A percentile compares a stretch with the other conserved stretches of the same genome.
Conservation (phyloP, 108 stramenopile genomes). For the Fragilaria crotonensis region DNA sequence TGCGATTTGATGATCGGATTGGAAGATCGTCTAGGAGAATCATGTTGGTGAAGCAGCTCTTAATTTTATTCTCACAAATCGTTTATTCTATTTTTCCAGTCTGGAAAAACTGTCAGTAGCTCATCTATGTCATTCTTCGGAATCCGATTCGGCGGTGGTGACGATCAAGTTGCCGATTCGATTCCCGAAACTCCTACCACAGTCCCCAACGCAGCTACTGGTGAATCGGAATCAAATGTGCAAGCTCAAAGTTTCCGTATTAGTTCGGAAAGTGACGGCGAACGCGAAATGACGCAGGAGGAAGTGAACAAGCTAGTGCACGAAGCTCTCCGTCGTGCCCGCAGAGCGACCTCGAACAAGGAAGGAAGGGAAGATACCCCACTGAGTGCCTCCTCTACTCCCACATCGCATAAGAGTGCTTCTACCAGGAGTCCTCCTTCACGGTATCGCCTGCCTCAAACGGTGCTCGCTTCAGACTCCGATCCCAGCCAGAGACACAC, state of each 20-base stretch:
- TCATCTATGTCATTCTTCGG: not conserved
- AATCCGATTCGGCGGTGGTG: not conserved
- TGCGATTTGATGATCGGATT: too few species aligned
- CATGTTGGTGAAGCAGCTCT: too few species aligned
- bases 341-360: conserved; percentile 34
- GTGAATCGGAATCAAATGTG: too few species aligned
- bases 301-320: conserved; percentile 52
- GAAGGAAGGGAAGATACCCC: not conserved
- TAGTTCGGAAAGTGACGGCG: not conserved
- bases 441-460: not conserved
- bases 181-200: too few species aligned
- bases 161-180: too few species aligned
- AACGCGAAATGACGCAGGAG: conserved; percentile 52
- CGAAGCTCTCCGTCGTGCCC: conserved; percentile 46
- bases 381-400: conserved; percentile 2
- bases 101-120: too few species aligned
- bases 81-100: too few species aligned
- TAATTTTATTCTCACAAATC: too few species aligned
- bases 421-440: too few species aligned
- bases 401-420: not conserved
- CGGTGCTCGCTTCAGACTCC: not conserved
- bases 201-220: too few species aligned
- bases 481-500: not conserved
- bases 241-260: not conserved
- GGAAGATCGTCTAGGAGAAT: too few species aligned